Base-by-base conservation (phyloP, 73 alveolate species). In the Paramecium primaurelia region DNA sequence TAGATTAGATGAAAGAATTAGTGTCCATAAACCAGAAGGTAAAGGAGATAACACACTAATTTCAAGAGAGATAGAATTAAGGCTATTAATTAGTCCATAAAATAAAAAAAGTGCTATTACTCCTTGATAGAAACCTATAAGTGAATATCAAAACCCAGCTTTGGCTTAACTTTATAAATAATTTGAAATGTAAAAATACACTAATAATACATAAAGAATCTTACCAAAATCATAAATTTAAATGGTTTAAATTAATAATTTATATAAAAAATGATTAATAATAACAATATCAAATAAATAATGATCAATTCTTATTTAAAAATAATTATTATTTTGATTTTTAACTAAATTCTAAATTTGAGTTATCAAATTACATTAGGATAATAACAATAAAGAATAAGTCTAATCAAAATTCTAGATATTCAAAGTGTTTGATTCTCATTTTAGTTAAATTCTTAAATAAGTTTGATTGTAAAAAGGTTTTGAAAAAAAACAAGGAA, bases 11-110 rank as follows among this genome's bases (percentile, higher is more conserved):
- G 93, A 86, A 49, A 75, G 96, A 64, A 80, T 88, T 36, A 88
- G 71, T 77, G 30, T 59, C 38, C 85, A 93, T 77, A 86, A 93
- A 88, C 64, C 93, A 30, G 93, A 64, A n/a, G 93, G 45, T 75
- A 80, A 80, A 26, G 51, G 51, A 40, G 54, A 18, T 8, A 44
- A 40, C 18, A 22, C 73, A 45, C 60, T 0, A 87, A 86, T 6
- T 86, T 37, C 26, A 36, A 86, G 69, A 90, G 95, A 95, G 83
- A 45, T 59, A 71, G 93, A 75, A 47, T 49, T 58, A 95, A 73
- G 11, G 95, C 96, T 3, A 83, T 47, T 80, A 36, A 49, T 80
- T 26, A 80, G 91, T 36, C 91, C 91, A 18, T 44, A 40, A 80
- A 25, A 40, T 45, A 80, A 80, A 49, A 80, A 80, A 45, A 25